Evolutionary conservation across 495 filamentous ascomycete genomes (phyloP).

Genomic region (Talaromyces thailandensis): DNA sequence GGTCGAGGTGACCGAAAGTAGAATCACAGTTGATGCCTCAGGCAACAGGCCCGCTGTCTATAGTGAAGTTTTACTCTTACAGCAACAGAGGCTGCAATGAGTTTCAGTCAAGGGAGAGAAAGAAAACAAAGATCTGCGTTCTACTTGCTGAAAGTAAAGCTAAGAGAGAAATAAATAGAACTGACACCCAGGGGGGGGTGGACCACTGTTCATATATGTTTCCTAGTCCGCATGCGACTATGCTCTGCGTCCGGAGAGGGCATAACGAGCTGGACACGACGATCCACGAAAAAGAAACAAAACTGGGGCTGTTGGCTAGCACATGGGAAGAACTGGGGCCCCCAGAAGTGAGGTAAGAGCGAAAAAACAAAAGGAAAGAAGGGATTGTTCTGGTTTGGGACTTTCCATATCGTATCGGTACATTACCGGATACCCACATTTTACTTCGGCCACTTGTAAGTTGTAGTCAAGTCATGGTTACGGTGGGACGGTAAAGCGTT

Average conservation of each 20-base stretch:
- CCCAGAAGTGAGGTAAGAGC: background rate
- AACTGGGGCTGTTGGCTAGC: background rate
- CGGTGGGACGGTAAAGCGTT: background rate
- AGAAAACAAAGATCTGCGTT: background rate
- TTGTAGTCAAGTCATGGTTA: background rate
- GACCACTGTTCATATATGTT: background rate
- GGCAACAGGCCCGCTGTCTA: background rate
- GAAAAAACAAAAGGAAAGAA: background rate
- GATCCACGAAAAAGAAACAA: background rate
- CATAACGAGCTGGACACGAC: background rate
- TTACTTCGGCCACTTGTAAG: background rate
- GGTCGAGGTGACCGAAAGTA: background rate
- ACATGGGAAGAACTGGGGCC: slow-evolving; percentile 1
- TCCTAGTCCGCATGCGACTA: background rate
- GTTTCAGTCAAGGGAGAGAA: background rate
- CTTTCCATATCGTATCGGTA: background rate
- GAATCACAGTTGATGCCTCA: background rate
- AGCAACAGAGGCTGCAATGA: background rate
- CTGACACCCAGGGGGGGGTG: background rate
- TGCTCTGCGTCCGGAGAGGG: background rate
- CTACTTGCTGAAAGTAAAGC: background rate
- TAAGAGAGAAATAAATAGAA: background rate
- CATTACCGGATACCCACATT: background rate
- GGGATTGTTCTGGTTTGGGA: background rate
- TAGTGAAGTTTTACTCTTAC: background rate